A percentile compares a stretch with the other conserved stretches of the same genome.
Conservation (phyloP, 331 rosid species). For the Spiraea crenata region DNA sequence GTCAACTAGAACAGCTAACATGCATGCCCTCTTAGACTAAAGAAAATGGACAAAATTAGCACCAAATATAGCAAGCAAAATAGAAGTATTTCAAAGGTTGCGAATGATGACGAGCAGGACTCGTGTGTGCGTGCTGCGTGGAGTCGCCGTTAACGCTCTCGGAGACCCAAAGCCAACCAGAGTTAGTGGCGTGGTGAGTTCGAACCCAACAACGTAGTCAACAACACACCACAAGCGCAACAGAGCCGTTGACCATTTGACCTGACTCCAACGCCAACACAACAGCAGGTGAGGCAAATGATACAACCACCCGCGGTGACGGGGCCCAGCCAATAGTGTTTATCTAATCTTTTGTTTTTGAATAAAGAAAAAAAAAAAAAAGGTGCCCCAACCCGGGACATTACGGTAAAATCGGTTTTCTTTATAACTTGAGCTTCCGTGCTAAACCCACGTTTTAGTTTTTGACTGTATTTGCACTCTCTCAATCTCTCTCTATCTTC, state of each 20-base stretch:
- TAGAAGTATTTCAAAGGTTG: too few species aligned
- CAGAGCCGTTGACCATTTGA: slow-evolving; percentile 3
- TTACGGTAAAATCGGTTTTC: slow-evolving; percentile 45
- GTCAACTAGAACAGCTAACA: too few species aligned
- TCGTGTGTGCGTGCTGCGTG: slow-evolving; percentile 20
- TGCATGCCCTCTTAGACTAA: too few species aligned
- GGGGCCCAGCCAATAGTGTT: neutral
- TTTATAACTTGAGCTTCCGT: slow-evolving; percentile 59
- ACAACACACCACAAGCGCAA: slow-evolving; percentile 7
- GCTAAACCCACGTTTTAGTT: slow-evolving; percentile 40
- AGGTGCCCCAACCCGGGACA: slow-evolving; percentile 41
- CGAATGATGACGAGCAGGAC: slow-evolving; percentile 25
- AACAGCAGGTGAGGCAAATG: slow-evolving; percentile 12
- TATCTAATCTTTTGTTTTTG: neutral
- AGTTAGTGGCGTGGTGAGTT: slow-evolving; percentile 20
- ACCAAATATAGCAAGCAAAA: too few species aligned
- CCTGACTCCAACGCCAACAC: slow-evolving; percentile 20
- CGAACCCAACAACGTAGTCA: slow-evolving; percentile 23
- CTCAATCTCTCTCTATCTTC: neutral
- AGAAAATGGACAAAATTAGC: too few species aligned
- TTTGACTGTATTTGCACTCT: slow-evolving; percentile 28
- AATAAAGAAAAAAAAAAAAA: neutral
- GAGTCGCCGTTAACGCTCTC: too few species aligned
- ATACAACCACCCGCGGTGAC: slow-evolving; percentile 27
- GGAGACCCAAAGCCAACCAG: slow-evolving; percentile 20